Evolutionary conservation across 208 protist species (phyloP), one percentile per base, ranked within the genome.

Genomic region (Plasmodiophora brassicae): DNA sequence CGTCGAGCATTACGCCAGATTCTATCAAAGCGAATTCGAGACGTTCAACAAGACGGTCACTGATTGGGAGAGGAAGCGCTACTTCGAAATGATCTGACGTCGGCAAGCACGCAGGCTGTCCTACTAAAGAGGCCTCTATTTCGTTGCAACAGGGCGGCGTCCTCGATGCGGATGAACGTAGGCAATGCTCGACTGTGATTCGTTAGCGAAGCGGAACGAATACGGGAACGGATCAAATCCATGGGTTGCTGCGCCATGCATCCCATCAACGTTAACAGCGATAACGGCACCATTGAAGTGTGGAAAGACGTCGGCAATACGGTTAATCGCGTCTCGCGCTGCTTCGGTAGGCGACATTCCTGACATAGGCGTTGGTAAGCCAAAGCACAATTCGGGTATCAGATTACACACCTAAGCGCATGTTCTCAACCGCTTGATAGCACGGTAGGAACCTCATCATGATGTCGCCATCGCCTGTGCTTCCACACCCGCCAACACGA

Each of bases 51-150:
- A 65, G 1, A 38, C 45, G 10, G 84, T 86, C 28, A 86, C 46
- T 5, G 84, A 86, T 65, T 86, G 84, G 84, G 84, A 86, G n/a
- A 28, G 84, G 43, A 5, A 53, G 20, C 45, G 84, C 28, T 86
- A 86, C 43, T 86, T 86, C n/a, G 84, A 86, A 44, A 86, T 86
- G 84, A 86, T 57, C 28, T 86, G n/a, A 86, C 25, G 25, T 25
- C 25, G 25, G 25, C 50, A 25, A 60, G 25, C 25, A 25, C 28
- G 25, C 50, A 25, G 25, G 50, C 50, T 25, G 50, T 25, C 50
- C n/a, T n/a, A n/a, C n/a, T n/a, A n/a, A n/a, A n/a, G n/a, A n/a
- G n/a, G n/a, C n/a, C n/a, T n/a, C n/a, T n/a, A n/a, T n/a, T n/a
- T n/a, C n/a, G n/a, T n/a, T n/a, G n/a, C n/a, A n/a, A n/a, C n/a